Percentiles rank a stretch among this genome's conserved stretches.
phyloP scores from a whole-genome alignment of 2,329 filamentous ascomycete species.

The Neurospora sp. region DNA sequence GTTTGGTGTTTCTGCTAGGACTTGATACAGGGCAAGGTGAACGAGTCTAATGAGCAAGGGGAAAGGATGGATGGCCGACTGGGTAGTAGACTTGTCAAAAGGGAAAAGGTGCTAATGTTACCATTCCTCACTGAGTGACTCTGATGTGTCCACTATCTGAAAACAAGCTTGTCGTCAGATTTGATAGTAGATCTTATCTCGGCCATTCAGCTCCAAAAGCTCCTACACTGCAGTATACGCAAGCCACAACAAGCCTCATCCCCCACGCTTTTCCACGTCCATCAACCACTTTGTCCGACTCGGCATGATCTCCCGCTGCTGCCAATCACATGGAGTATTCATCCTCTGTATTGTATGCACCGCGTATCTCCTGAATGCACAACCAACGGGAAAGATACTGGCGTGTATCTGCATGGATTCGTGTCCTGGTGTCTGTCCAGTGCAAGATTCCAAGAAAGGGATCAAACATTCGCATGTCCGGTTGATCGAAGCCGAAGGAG shows the following conservation, averaged over 20 bases:
- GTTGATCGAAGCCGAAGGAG: not conserved
- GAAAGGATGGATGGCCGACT: not conserved
- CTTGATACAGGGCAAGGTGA: no score
- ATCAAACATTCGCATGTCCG: not conserved
- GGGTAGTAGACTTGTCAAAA: no score
- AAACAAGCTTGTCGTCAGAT: no score
- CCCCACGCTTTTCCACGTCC: not conserved
- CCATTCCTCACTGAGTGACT: no score
- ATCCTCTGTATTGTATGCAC: not conserved
- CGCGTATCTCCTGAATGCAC: not conserved
- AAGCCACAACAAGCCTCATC: not conserved
- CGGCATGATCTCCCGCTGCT: not conserved
- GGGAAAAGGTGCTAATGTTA: no score
- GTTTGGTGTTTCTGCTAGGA: not conserved
- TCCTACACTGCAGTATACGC: not conserved
- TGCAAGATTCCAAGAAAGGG: not conserved
- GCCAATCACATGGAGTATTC: not conserved
- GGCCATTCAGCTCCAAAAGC: not conserved
- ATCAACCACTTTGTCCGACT: not conserved
- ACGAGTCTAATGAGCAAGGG: not conserved
- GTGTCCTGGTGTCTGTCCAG: no score
- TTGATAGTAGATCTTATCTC: not conserved
- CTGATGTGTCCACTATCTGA: no score
- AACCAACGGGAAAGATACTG: not conserved
- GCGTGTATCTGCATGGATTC: not conserved